These are phyloP conservation scores for Colletotrichum zoysiae DNA, from an alignment of 2,329 filamentous ascomycete species.

Conservation along the genomic window DNA sequence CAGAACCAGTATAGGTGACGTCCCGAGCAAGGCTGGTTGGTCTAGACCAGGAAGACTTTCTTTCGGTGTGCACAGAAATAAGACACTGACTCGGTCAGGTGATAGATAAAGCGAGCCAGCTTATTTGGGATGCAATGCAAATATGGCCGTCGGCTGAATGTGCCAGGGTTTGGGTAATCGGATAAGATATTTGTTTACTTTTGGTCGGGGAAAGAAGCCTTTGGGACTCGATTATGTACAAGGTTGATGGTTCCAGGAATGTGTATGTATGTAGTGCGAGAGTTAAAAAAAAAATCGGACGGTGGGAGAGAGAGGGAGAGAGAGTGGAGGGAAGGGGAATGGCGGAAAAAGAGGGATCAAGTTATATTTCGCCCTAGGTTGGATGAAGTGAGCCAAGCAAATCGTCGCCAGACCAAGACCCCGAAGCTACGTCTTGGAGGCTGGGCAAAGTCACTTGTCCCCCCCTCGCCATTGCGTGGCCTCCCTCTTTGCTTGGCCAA, in stretches of 20 bases:
- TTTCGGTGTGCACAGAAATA: background rate
- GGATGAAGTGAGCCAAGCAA: constrained; percentile 32
- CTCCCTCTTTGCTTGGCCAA: constrained; percentile 12
- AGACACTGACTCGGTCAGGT: background rate
- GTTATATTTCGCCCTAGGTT: constrained; percentile 33
- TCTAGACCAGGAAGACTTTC: background rate
- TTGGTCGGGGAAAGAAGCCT: background rate
- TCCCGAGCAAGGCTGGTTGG: background rate
- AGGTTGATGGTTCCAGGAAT: constrained; percentile 5
- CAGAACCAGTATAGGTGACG: background rate
- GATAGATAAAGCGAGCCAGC: background rate
- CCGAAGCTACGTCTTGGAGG: constrained; percentile 36
- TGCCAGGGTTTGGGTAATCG: background rate
- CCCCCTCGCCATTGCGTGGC: constrained; percentile 37
- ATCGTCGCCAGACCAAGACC: constrained; percentile 15
- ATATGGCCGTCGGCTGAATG: background rate
- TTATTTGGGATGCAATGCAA: constrained; percentile 3
- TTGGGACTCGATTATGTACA: constrained; percentile 7
- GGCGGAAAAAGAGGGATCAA: constrained; percentile 21
- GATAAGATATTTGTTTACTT: background rate
- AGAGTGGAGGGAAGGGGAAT: background rate
- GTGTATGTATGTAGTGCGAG: no score
- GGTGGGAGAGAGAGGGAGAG: background rate
- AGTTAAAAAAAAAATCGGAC: constrained; percentile 11
- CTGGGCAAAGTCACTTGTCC: constrained; percentile 40